phyloP scores from a whole-genome alignment of 1,284 basidiomycete genomes.

The Austropuccinia psidii region DNA sequence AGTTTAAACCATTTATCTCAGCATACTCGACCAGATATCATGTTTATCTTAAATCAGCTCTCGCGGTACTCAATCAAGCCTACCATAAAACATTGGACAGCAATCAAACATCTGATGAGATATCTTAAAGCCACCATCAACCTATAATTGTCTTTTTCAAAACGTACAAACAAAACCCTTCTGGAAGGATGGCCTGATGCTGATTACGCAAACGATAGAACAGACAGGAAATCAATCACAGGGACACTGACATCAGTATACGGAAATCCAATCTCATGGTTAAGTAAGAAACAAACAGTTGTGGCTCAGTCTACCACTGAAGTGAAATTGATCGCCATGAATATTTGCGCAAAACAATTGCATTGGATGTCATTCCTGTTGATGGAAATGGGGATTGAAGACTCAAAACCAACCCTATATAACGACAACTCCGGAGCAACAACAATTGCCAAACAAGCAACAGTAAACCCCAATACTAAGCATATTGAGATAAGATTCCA shows the following conservation, averaged over 20 bases:
- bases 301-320: constrained; percentile 1
- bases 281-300: background rate
- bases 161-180: no score
- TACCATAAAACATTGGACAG: background rate
- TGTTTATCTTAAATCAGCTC: background rate
- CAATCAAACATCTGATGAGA: background rate
- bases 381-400: background rate
- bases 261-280: constrained; percentile 12
- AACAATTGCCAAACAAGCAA: background rate
- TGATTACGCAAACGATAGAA: background rate
- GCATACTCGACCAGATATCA: constrained; percentile 1
- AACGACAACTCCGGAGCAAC: background rate
- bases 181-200: constrained; percentile 13
- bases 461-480: background rate
- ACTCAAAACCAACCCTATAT: background rate
- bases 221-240: background rate
- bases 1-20: background rate
- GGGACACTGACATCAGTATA: background rate
- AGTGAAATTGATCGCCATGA: background rate
- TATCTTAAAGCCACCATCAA: background rate
- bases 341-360: constrained; percentile 2
- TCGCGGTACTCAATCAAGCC: background rate
- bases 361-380: constrained; percentile 1
- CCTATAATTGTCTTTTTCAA: no score
- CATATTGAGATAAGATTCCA: constrained; percentile 7